Conservation (phyloP, 257 asterid genomes). For the Eucommia ulmoides region DNA sequence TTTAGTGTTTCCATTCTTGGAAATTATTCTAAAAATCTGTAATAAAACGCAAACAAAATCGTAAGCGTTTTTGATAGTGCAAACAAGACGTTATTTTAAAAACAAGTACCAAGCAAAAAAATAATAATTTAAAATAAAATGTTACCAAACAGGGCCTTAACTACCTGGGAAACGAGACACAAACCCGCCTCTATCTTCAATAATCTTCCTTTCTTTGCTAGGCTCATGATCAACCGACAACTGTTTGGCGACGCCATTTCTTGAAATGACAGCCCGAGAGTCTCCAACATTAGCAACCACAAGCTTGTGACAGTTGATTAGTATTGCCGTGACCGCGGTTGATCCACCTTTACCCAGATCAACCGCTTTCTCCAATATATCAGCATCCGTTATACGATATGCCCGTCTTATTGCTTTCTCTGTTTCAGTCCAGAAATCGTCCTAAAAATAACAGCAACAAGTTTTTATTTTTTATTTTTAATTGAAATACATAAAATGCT, state of each 20-base stretch:
- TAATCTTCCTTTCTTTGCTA: conserved; percentile 43
- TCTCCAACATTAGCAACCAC: conserved; percentile 95
- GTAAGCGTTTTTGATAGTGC: too few species aligned
- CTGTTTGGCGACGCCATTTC: conserved; percentile 70
- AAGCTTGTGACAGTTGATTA: conserved; percentile 67
- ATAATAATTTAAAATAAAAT: too few species aligned
- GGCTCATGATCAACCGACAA: conserved; percentile 89
- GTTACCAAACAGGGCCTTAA: too few species aligned
- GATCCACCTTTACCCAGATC: conserved; percentile 90
- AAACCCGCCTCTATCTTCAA: conserved; percentile 84
- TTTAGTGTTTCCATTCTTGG: too few species aligned
- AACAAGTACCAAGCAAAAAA: too few species aligned
- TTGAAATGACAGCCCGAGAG: conserved; percentile 87
- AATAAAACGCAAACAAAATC: too few species aligned
- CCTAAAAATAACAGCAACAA: too few species aligned
- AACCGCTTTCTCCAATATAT: conserved; percentile 56
- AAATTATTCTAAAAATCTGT: too few species aligned
- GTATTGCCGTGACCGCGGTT: conserved; percentile 85
- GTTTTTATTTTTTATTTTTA: too few species aligned
- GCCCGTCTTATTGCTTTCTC: conserved; percentile 77
- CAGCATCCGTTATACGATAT: conserved; percentile 50
- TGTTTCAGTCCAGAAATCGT: conserved; percentile 67
- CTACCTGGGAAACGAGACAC: conserved; percentile 78
- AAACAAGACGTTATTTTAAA: too few species aligned
- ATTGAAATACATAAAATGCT: too few species aligned